Percentiles rank a stretch among this genome's conserved stretches.
These are phyloP conservation scores for Phanerodontia chrysosporium DNA, from an alignment of 768 basidiomycete species.

Conservation along the genomic window DNA sequence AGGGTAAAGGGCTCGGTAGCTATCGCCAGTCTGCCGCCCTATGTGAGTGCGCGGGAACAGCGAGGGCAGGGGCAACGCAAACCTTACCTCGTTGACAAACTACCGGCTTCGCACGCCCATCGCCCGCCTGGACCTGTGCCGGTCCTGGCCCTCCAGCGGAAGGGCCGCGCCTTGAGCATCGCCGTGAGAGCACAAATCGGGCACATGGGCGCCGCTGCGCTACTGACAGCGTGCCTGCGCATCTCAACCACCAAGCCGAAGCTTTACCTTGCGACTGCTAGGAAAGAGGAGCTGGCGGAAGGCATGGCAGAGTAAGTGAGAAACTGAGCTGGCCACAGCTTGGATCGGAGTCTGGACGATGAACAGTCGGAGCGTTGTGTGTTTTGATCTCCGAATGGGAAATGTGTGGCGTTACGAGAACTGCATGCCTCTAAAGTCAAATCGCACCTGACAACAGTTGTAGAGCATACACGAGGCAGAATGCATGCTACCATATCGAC, in stretches of 20 bases:
- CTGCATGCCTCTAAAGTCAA: background rate
- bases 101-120: background rate
- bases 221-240: background rate
- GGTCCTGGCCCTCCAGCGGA: too few species aligned
- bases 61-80: background rate
- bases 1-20: background rate
- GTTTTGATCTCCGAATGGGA: too few species aligned
- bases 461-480: background rate
- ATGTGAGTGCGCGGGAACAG: background rate
- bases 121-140: background rate
- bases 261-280: too few species aligned
- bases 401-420: background rate
- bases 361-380: too few species aligned
- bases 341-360: too few species aligned
- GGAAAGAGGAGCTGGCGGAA: too few species aligned
- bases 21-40: background rate
- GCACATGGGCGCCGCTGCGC: background rate
- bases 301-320: too few species aligned
- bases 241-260: background rate
- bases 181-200: background rate
- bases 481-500: constrained; percentile 17
- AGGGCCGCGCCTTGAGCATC: background rate
- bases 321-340: too few species aligned
- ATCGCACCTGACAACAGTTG: background rate
- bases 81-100: background rate